These are phyloP conservation scores for Lactarius akahatsu DNA, from an alignment of 768 basidiomycete genomes.

Conservation along the genomic window DNA sequence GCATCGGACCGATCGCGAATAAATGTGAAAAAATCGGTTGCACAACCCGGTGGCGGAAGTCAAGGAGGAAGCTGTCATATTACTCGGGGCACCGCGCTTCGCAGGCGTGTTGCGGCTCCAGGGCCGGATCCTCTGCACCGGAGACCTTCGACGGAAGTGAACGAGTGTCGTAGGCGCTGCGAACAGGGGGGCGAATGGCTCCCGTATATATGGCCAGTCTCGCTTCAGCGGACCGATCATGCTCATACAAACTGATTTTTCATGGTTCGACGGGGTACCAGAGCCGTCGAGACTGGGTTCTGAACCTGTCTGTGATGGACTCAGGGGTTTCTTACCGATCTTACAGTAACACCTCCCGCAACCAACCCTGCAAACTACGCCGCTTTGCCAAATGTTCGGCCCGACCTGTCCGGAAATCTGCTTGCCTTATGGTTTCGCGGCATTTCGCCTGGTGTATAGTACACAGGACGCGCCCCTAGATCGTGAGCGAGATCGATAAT, in stretches of 20 bases:
- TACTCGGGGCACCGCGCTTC: background rate
- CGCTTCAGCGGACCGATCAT: background rate
- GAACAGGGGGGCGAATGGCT: background rate
- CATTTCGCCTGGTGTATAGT: background rate
- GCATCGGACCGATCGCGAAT: background rate
- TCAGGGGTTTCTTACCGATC: no score
- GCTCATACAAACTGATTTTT: background rate
- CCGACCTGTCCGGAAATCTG: background rate
- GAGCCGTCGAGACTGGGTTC: no score
- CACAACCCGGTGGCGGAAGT: background rate
- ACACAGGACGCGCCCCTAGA: constrained; percentile 1
- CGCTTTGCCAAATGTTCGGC: no score
- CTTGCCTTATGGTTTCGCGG: background rate
- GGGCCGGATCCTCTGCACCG: background rate
- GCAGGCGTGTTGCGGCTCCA: background rate
- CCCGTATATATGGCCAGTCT: background rate
- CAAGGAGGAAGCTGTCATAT: background rate
- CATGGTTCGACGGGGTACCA: background rate
- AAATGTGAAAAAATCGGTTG: background rate
- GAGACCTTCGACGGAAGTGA: background rate
- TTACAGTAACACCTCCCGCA: no score
- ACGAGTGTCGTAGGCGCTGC: background rate
- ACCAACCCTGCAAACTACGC: no score
- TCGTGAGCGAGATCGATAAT: background rate
- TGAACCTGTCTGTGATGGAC: no score